Evolutionary conservation across 2,329 filamentous ascomycete species (phyloP).

Genomic region (Alternaria sp.): DNA sequence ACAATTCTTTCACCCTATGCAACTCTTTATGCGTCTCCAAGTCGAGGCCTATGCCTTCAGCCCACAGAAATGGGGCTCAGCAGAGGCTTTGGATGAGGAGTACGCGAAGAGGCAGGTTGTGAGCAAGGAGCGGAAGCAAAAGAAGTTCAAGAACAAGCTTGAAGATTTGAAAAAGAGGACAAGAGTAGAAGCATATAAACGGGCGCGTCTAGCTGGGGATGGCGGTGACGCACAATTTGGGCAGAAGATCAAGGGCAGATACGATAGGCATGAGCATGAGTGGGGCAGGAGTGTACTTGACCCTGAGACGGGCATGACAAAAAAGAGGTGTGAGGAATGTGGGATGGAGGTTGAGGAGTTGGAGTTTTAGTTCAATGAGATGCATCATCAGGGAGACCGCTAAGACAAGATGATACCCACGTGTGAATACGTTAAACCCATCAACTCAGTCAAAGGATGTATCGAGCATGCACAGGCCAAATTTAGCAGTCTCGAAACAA

Average conservation of each 20-base stretch:
- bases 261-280: slow-evolving; percentile 84
- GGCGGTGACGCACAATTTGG: slow-evolving; percentile 68
- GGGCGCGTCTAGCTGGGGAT: slow-evolving; percentile 58
- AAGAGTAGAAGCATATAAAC: slow-evolving; percentile 84
- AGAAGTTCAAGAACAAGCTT: slow-evolving; percentile 89
- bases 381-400: too few relatives aligned
- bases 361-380: slow-evolving; percentile 59
- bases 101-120: slow-evolving; percentile 80
- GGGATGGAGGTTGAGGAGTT: slow-evolving; percentile 74
- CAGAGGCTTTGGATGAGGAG: slow-evolving; percentile 85
- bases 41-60: slow-evolving; percentile 92
- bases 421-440: not conserved
- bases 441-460: not conserved
- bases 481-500: too few relatives aligned
- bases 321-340: slow-evolving; percentile 76
- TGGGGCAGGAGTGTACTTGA: slow-evolving; percentile 72
- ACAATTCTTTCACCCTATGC: slow-evolving; percentile 97
- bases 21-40: slow-evolving; percentile 91
- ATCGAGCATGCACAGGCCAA: too few relatives aligned
- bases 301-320: slow-evolving; percentile 73
- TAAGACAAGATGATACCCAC: slow-evolving; percentile 5
- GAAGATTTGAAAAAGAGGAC: slow-evolving; percentile 93
- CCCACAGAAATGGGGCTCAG: slow-evolving; percentile 84
- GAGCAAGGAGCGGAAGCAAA: slow-evolving; percentile 85
- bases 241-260: slow-evolving; percentile 70